Percentiles rank a stretch among this genome's conserved stretches.
These are phyloP conservation scores for Mrakia frigida DNA, from an alignment of 768 basidiomycete species.

Conservation along the genomic window DNA sequence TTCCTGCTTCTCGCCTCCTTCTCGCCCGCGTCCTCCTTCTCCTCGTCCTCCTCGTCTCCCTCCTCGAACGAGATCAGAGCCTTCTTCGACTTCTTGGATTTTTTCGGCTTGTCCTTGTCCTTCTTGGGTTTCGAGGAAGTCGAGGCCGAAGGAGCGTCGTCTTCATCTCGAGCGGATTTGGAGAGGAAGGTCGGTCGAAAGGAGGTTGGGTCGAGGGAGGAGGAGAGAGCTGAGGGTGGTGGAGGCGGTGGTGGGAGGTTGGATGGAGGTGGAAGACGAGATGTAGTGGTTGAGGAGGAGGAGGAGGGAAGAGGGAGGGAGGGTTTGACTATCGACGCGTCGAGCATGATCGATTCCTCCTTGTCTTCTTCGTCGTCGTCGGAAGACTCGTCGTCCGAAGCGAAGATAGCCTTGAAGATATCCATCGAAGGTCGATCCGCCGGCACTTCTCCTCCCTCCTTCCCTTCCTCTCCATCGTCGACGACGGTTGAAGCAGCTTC, in stretches of 20 bases:
- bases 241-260: conserved; percentile 34
- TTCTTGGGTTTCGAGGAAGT: conserved; percentile 46
- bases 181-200: conserved; percentile 84
- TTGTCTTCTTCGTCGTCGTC: conserved; percentile 9
- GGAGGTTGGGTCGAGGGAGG: conserved; percentile 47
- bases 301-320: conserved; percentile 26
- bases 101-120: conserved; percentile 47
- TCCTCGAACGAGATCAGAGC: conserved; percentile 70
- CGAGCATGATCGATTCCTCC: neutral
- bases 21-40: conserved; percentile 39
- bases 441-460: neutral
- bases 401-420: conserved; percentile 94
- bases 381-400: conserved; percentile 29
- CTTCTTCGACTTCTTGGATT: conserved; percentile 49
- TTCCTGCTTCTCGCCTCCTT: conserved; percentile 47
- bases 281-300: conserved; percentile 29
- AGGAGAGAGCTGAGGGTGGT: conserved; percentile 25
- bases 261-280: neutral
- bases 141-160: neutral
- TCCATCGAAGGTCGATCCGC: conserved; percentile 72
- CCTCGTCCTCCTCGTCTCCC: conserved; percentile 56
- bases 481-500: conserved; percentile 21
- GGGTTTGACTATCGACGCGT: neutral
- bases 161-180: conserved; percentile 46
- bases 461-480: neutral